These are phyloP conservation scores for Eucalyptus sp. DNA, from an alignment of 345 rosid species.

Conservation along the genomic window DNA sequence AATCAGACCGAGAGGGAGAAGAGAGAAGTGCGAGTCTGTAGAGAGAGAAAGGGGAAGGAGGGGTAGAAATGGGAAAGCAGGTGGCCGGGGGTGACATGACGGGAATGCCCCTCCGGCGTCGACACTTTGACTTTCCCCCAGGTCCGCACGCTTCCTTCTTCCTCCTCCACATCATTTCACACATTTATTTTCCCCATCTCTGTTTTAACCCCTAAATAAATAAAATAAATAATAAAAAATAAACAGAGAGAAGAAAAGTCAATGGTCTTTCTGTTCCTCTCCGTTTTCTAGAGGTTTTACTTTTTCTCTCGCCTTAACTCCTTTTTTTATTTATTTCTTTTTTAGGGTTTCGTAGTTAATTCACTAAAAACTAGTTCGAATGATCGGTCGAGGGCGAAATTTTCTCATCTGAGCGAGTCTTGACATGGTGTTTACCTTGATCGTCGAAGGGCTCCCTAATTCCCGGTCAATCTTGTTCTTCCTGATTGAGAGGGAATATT, in stretches of 20 bases:
- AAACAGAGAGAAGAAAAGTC: neutral
- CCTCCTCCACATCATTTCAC: neutral
- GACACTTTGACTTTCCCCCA: neutral
- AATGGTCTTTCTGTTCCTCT: neutral
- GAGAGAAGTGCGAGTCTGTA: neutral
- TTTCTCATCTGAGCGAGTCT: neutral
- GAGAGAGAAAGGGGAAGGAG: neutral
- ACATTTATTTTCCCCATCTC: neutral
- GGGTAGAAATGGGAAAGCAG: neutral
- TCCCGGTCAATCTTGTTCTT: too few relatives aligned
- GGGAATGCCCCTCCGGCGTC: neutral
- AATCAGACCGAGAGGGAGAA: neutral
- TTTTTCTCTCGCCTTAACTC: neutral
- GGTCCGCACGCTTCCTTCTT: neutral
- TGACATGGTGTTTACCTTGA: fast-evolving
- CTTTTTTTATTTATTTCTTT: too few relatives aligned
- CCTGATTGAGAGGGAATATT: fast-evolving
- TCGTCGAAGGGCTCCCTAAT: fast-evolving
- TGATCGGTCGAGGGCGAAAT: neutral
- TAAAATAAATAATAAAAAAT: too few relatives aligned
- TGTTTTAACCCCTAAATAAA: neutral
- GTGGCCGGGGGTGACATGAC: neutral
- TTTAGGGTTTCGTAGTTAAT: neutral
- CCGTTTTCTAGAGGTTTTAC: neutral
- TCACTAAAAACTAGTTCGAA: neutral